phyloP scores from a whole-genome alignment of 257 asterid species.

The Asclepias syriaca region DNA sequence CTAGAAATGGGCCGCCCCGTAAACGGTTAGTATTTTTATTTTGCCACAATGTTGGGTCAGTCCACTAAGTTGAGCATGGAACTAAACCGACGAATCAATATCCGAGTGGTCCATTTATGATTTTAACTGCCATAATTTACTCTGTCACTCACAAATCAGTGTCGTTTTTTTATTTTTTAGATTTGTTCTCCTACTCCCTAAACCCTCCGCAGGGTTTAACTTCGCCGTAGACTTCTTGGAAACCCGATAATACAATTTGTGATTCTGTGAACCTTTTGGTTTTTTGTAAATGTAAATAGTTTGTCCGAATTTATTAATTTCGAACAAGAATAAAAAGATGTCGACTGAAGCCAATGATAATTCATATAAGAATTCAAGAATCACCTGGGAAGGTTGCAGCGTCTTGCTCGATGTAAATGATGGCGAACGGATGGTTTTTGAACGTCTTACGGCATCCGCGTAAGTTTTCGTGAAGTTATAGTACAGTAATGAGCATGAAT shows the following conservation, averaged over 20 bases:
- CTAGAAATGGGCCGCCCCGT: too few species aligned
- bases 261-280: not conserved
- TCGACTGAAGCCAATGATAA: slow-evolving; percentile 26
- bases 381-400: slow-evolving; percentile 93
- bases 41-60: too few species aligned
- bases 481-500: not conserved
- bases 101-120: too few species aligned
- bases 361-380: slow-evolving; percentile 38
- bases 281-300: not conserved
- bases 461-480: slow-evolving; percentile 29
- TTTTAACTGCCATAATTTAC: too few species aligned
- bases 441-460: slow-evolving; percentile 88
- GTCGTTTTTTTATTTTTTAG: not conserved
- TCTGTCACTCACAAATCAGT: not conserved
- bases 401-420: slow-evolving; percentile 94
- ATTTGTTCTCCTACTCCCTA: not conserved
- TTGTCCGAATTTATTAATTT: not conserved
- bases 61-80: too few species aligned
- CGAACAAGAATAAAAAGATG: slow-evolving; percentile 26
- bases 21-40: too few species aligned
- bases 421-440: slow-evolving; percentile 85
- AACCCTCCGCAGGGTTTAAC: slow-evolving; percentile 12
- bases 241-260: not conserved
- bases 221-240: not conserved
- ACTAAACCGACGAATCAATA: too few species aligned